A percentile compares a stretch with the other conserved stretches of the same genome.
Conservation (phyloP, 306 rosid genomes). For the Acacia acuminata region DNA sequence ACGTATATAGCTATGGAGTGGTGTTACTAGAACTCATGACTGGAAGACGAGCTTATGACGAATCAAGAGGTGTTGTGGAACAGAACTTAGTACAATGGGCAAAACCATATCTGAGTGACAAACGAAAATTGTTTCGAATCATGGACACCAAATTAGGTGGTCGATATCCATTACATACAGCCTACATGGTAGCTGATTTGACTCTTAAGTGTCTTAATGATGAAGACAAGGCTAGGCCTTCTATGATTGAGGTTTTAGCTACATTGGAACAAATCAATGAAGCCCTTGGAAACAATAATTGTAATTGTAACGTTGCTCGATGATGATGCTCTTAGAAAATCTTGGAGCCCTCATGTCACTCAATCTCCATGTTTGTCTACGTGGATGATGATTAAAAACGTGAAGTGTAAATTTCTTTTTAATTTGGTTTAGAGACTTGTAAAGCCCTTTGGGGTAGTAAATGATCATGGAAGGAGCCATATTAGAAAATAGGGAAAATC, state of each 20-base stretch:
- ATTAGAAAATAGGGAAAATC: no score
- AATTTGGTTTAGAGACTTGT: no score
- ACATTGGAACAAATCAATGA: slow-evolving; percentile 63
- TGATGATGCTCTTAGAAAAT: neutral
- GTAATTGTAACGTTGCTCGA: neutral
- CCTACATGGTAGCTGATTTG: slow-evolving; percentile 70
- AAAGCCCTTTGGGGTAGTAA: neutral
- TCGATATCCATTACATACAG: slow-evolving; percentile 83
- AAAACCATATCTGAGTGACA: slow-evolving; percentile 75
- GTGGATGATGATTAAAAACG: neutral
- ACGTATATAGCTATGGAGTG: slow-evolving; percentile 93
- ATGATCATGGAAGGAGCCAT: neutral
- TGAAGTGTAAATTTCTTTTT: neutral
- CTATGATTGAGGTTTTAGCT: slow-evolving; percentile 70
- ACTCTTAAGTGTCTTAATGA: slow-evolving; percentile 70
- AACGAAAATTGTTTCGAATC: slow-evolving; percentile 72
- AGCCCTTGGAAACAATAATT: neutral
- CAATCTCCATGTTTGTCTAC: neutral
- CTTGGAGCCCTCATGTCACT: neutral
- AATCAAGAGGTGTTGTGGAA: slow-evolving; percentile 59
- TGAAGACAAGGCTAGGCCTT: slow-evolving; percentile 86
- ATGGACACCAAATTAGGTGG: slow-evolving; percentile 95
- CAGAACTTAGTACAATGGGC: slow-evolving; percentile 93
- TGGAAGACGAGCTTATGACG: slow-evolving; percentile 81
- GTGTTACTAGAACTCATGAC: slow-evolving; percentile 81